Percentiles rank a stretch among this genome's conserved stretches.
Evolutionary conservation across 2,329 filamentous ascomycete species (phyloP).

Genomic region (Neofusicoccum laricinum): DNA sequence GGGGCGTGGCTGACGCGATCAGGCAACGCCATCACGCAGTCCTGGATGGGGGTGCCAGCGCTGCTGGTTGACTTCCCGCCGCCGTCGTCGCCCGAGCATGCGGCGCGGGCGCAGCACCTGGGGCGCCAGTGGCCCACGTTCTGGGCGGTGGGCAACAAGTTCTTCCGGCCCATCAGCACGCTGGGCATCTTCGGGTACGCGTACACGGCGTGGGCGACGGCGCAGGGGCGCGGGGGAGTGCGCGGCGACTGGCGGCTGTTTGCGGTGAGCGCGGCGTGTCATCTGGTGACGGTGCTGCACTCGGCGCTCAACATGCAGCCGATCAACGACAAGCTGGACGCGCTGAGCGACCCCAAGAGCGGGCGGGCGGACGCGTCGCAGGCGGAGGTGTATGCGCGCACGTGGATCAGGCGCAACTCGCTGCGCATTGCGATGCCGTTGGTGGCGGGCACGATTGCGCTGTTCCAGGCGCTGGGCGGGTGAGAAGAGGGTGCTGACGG

Average conservation of each 20-base stretch:
- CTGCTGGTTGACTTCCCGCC: slow-evolving; percentile 47
- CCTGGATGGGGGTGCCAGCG: slow-evolving; percentile 51
- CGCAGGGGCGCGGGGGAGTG: slow-evolving; percentile 21
- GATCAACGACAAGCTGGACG: slow-evolving; percentile 48
- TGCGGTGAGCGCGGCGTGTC: slow-evolving; percentile 43
- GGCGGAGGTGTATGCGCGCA: slow-evolving; percentile 32
- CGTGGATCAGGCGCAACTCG: slow-evolving; percentile 37
- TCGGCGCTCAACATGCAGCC: slow-evolving; percentile 53
- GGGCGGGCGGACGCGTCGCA: slow-evolving; percentile 29
- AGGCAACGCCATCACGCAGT: slow-evolving; percentile 55
- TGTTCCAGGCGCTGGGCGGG: slow-evolving; percentile 25
- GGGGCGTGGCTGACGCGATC: neutral
- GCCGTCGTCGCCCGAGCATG: slow-evolving; percentile 40
- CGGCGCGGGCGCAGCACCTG: slow-evolving; percentile 43
- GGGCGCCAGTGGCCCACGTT: slow-evolving; percentile 51
- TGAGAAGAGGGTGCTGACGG: slow-evolving; percentile 1
- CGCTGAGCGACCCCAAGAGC: slow-evolving; percentile 34
- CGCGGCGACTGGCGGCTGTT: slow-evolving; percentile 47
- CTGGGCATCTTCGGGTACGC: slow-evolving; percentile 49
- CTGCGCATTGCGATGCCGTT: slow-evolving; percentile 34
- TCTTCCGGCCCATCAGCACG: slow-evolving; percentile 52
- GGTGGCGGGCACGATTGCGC: slow-evolving; percentile 32
- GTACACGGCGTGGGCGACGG: slow-evolving; percentile 41
- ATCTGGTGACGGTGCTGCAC: slow-evolving; percentile 48
- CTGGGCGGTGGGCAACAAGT: slow-evolving; percentile 51